A percentile compares a stretch with the other conserved stretches of the same genome.
phyloP scores from a whole-genome alignment of 345 rosid species.

The Pistacia atlantica region DNA sequence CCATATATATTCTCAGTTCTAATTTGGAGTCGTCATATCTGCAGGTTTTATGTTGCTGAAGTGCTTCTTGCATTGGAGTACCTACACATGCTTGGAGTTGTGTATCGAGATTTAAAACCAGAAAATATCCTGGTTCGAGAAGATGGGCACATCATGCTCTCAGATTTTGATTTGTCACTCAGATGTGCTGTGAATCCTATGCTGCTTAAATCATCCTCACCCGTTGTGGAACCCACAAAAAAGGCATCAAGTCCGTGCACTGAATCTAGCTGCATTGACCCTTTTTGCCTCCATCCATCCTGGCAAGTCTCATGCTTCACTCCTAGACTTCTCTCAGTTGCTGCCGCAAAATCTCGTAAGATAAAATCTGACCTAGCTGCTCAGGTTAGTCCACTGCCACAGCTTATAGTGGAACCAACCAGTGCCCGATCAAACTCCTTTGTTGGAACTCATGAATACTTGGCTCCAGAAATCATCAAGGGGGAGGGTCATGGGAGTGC shows the following conservation, averaged over 20 bases:
- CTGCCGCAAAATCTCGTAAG: slow-evolving; percentile 60
- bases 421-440: slow-evolving; percentile 78
- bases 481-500: slow-evolving; percentile 83
- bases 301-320: slow-evolving; percentile 85
- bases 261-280: slow-evolving; percentile 72
- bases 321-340: slow-evolving; percentile 62
- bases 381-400: slow-evolving; percentile 66
- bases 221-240: slow-evolving; percentile 39
- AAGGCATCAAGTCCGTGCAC: slow-evolving; percentile 71
- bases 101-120: slow-evolving; percentile 79
- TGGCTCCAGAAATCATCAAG: slow-evolving; percentile 82
- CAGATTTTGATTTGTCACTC: slow-evolving; percentile 81
- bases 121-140: slow-evolving; percentile 79
- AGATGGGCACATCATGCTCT: slow-evolving; percentile 88
- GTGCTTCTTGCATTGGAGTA: slow-evolving; percentile 80
- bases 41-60: slow-evolving; percentile 79
- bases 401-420: slow-evolving; percentile 81
- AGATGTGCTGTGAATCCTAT: slow-evolving; percentile 57
- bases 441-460: slow-evolving; percentile 80
- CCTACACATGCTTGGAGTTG: slow-evolving; percentile 86
- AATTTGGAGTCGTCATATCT: slow-evolving; percentile 15
- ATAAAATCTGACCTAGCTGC: slow-evolving; percentile 58
- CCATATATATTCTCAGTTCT: slow-evolving; percentile 10
- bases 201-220: slow-evolving; percentile 47
- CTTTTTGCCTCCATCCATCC: slow-evolving; percentile 77